These are phyloP conservation scores for Meripilus lineatus DNA, from an alignment of 1,284 basidiomycete genomes.

Conservation along the genomic window DNA sequence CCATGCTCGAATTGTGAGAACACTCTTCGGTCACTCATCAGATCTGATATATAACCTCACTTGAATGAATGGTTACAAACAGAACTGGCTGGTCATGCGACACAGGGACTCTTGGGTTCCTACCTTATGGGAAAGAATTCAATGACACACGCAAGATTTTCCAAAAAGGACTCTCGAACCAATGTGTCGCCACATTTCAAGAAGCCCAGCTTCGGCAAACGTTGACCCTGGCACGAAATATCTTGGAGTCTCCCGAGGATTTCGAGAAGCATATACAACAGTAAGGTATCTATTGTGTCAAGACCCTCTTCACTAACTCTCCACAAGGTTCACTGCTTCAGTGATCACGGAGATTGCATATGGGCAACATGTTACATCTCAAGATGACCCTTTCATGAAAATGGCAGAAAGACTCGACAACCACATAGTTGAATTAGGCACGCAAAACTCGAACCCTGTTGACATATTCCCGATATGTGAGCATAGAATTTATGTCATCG, in stretches of 20 bases:
- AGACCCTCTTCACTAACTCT: neutral
- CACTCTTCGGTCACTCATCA: neutral
- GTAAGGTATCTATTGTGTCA: slow-evolving; percentile 4
- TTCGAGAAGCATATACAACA: slow-evolving; percentile 2
- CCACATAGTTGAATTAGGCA: neutral
- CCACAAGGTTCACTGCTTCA: slow-evolving; percentile 26
- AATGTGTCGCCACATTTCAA: neutral
- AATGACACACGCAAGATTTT: slow-evolving; percentile 4
- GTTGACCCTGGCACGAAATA: neutral
- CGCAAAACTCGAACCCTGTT: neutral
- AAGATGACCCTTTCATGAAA: slow-evolving; percentile 22
- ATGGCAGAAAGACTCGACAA: slow-evolving; percentile 5
- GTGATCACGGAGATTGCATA: slow-evolving; percentile 35
- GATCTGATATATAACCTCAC: too few species aligned
- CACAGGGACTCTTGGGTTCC: slow-evolving; percentile 47
- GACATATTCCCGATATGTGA: neutral
- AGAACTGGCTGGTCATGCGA: neutral
- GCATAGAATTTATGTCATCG: too few species aligned
- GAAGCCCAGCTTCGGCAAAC: slow-evolving; percentile 1
- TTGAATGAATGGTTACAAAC: neutral
- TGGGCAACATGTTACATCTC: slow-evolving; percentile 24
- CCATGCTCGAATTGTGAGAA: slow-evolving; percentile 1
- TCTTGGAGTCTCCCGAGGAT: neutral
- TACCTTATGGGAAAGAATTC: slow-evolving; percentile 20
- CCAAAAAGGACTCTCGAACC: slow-evolving; percentile 1